Conservation (phyloP, 176 grass and related monocot genomes). For the Alloteropsis semialata region DNA sequence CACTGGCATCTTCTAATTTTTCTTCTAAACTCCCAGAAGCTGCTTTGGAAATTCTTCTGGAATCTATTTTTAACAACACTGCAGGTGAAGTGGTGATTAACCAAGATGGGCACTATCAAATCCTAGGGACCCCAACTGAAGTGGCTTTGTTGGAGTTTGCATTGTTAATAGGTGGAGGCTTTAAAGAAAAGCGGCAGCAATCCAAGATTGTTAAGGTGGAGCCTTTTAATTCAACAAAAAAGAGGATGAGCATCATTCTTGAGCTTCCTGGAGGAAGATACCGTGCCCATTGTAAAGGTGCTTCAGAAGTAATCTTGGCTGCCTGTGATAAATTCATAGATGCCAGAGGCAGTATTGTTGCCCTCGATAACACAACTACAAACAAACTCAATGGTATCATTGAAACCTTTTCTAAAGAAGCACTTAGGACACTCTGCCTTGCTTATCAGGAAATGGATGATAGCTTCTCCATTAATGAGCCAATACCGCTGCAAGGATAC, state of each 20-base stretch:
- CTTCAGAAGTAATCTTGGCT: constrained; percentile 68
- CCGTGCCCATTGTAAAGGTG: constrained; percentile 63
- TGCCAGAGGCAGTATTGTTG: constrained; percentile 35
- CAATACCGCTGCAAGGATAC: constrained; percentile 52
- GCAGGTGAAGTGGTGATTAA: constrained; percentile 52
- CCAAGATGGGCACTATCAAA: constrained; percentile 46
- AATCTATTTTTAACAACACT: constrained; percentile 70
- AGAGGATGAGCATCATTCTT: constrained; percentile 58
- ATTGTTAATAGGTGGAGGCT: constrained; percentile 45
- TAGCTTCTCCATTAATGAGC: constrained; percentile 29
- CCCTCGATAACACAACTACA: constrained; percentile 38
- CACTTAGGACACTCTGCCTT: constrained; percentile 66
- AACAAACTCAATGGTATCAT: constrained; percentile 38
- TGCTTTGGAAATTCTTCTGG: constrained; percentile 48
- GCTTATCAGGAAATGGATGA: constrained; percentile 50
- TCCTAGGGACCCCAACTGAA: constrained; percentile 67
- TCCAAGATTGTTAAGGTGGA: constrained; percentile 52
- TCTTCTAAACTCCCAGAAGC: constrained; percentile 40
- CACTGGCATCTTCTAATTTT: constrained; percentile 3
- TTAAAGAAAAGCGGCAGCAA: constrained; percentile 24
- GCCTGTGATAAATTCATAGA: constrained; percentile 56
- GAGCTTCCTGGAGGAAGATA: constrained; percentile 47
- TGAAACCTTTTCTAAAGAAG: constrained; percentile 59
- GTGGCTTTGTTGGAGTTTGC: constrained; percentile 60
- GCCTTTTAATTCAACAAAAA: constrained; percentile 78